Percentiles rank a stretch among this genome's conserved stretches.
phyloP scores from a whole-genome alignment of 2,329 filamentous ascomycete species.

The Penicillium sp. region DNA sequence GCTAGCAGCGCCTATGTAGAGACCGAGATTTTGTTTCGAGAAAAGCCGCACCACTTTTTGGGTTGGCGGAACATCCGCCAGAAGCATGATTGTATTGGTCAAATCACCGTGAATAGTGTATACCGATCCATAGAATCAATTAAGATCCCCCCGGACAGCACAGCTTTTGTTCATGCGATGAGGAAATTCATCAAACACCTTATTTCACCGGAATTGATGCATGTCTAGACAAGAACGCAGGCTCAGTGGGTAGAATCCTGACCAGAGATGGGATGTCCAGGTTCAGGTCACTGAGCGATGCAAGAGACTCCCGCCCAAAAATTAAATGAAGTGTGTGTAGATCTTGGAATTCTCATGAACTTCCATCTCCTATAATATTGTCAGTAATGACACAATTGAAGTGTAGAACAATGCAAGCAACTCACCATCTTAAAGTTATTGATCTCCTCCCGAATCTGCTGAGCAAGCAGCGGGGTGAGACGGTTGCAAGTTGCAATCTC shows the following conservation, averaged over 20 bases:
- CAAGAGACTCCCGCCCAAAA: constrained; percentile 31
- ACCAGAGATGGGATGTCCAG: constrained; percentile 1
- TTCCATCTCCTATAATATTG: constrained; percentile 87
- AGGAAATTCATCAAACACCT: constrained; percentile 22
- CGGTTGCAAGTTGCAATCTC: constrained; percentile 98
- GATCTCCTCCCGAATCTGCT: constrained; percentile 99
- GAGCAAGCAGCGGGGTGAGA: constrained; percentile 91
- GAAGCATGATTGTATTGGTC: constrained; percentile 4
- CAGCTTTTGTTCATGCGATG: background rate
- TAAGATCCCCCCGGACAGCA: background rate
- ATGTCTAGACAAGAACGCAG: constrained; percentile 28
- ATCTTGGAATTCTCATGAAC: constrained; percentile 98
- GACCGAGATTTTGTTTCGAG: constrained; percentile 11
- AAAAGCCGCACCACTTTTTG: constrained; percentile 19
- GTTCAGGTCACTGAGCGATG: constrained; percentile 15
- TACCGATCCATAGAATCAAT: background rate
- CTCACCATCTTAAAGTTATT: constrained; percentile 99
- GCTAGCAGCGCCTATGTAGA: constrained; percentile 5
- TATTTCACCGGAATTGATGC: constrained; percentile 26
- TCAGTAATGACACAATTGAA: constrained; percentile 7
- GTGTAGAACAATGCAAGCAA: constrained; percentile 11
- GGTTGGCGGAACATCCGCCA: constrained; percentile 3
- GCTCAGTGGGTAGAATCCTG: background rate
- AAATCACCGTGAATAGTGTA: background rate
- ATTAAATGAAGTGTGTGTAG: constrained; percentile 99